Conservation (phyloP, 495 filamentous ascomycete genomes). For the Aspergillus nidulans region DNA sequence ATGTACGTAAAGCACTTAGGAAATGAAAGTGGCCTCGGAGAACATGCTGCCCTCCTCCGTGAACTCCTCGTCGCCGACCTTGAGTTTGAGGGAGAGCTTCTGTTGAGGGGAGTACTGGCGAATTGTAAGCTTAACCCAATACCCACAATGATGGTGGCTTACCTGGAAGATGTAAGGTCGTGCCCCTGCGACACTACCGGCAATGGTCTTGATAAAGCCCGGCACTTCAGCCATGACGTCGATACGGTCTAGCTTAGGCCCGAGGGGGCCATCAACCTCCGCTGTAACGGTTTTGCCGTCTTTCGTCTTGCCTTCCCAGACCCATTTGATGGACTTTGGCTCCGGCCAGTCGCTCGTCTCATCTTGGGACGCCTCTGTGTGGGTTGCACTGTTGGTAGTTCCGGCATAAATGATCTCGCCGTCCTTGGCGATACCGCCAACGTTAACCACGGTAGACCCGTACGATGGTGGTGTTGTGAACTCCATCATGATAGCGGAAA, state of each 20-base stretch:
- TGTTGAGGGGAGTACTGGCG: conserved; percentile 59
- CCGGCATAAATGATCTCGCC: conserved; percentile 75
- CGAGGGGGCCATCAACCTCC: conserved; percentile 62
- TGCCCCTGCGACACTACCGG: conserved; percentile 79
- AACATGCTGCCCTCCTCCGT: conserved; percentile 74
- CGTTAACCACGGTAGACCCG: conserved; percentile 78
- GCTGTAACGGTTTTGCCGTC: conserved; percentile 70
- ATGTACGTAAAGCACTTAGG: conserved; percentile 42
- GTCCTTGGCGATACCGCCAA: conserved; percentile 77
- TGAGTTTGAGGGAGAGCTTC: conserved; percentile 69
- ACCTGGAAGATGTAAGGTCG: conserved; percentile 98
- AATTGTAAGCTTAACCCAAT: conserved; percentile 6
- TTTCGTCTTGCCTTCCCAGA: conserved; percentile 73
- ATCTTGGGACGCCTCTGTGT: conserved; percentile 66
- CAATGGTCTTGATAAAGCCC: conserved; percentile 89
- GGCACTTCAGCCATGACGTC: conserved; percentile 97
- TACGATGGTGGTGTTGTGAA: conserved; percentile 95
- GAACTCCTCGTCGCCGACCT: conserved; percentile 71
- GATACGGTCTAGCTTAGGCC: conserved; percentile 72
- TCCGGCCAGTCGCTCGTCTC: conserved; percentile 83
- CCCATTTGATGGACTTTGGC: conserved; percentile 67
- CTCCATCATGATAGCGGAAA: conserved; percentile 91
- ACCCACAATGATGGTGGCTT: conserved; percentile 7
- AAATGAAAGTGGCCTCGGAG: conserved; percentile 90
- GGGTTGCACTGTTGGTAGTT: conserved; percentile 53